Evolutionary conservation across 352 stramenopile genomes (phyloP).

Genomic region (Phytophthora boehmeriae): DNA sequence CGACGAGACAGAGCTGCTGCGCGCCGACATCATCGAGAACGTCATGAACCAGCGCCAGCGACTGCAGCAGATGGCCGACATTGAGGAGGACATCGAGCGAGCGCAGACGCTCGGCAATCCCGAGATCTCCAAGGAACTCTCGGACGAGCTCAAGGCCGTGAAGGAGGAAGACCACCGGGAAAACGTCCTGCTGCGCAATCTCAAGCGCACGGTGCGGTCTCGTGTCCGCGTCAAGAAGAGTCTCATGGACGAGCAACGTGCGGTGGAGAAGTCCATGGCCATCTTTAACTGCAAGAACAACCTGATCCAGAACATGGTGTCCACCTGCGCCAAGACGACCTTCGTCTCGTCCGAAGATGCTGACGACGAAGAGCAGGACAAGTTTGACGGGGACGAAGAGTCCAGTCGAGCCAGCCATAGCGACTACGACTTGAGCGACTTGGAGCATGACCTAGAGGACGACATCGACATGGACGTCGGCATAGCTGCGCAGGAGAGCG

Average conservation of each 20-base stretch:
- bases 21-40: slow-evolving; percentile 57
- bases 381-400: slow-evolving; percentile 31
- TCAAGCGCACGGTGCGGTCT: slow-evolving; percentile 49
- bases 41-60: slow-evolving; percentile 53
- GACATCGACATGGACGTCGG: slow-evolving; percentile 34
- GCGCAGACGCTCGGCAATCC: slow-evolving; percentile 58
- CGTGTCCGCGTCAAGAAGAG: slow-evolving; percentile 40
- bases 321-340: slow-evolving; percentile 46
- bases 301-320: slow-evolving; percentile 63
- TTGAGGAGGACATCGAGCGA: slow-evolving; percentile 61
- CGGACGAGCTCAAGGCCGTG: slow-evolving; percentile 53
- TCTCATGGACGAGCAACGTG: slow-evolving; percentile 40
- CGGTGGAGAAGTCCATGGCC: slow-evolving; percentile 49
- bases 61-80: slow-evolving; percentile 45
- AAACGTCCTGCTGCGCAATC: slow-evolving; percentile 46
- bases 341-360: slow-evolving; percentile 22
- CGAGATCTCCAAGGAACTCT: slow-evolving; percentile 52
- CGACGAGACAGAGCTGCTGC: slow-evolving; percentile 62
- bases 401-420: slow-evolving; percentile 47
- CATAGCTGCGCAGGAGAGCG: slow-evolving; percentile 10
- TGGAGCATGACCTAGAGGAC: slow-evolving; percentile 31
- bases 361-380: slow-evolving; percentile 35
- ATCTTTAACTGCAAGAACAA: slow-evolving; percentile 61
- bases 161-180: slow-evolving; percentile 55
- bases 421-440: slow-evolving; percentile 44